These are phyloP conservation scores for Septoria petroselini DNA, from an alignment of 2,329 filamentous ascomycete genomes.

Conservation along the genomic window DNA sequence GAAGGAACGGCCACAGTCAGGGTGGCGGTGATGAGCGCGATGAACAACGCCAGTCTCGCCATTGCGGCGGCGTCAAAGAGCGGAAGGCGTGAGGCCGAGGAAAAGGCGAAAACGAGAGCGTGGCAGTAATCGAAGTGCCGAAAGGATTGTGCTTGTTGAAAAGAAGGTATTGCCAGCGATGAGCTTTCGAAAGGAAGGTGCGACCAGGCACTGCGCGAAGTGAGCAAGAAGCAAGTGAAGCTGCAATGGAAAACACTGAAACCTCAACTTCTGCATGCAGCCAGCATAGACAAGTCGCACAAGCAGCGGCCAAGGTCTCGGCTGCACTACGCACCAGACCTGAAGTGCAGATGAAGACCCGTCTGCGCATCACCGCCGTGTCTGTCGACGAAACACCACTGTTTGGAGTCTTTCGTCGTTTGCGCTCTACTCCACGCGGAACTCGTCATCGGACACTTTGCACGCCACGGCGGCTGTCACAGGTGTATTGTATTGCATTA, in stretches of 20 bases:
- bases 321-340: background rate
- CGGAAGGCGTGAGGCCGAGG: background rate
- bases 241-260: background rate
- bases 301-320: conserved; percentile 5
- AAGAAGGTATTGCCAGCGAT: background rate
- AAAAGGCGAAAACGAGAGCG: background rate
- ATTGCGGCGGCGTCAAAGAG: background rate
- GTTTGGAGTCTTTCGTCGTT: background rate
- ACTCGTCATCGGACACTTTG: background rate
- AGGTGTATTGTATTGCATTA: too few relatives aligned
- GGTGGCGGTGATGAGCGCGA: conserved; percentile 48
- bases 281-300: background rate
- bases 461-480: conserved; percentile 5
- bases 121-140: background rate
- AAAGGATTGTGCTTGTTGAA: background rate
- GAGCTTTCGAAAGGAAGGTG: background rate
- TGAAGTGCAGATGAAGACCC: background rate
- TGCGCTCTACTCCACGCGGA: background rate
- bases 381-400: background rate
- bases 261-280: background rate
- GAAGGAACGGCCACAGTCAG: conserved; percentile 44
- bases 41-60: conserved; percentile 5
- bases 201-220: background rate
- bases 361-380: background rate
- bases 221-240: background rate